A percentile compares a stretch with the other conserved stretches of the same genome.
Conservation (phyloP, 495 filamentous ascomycete species). For the Alectoria sarmentosa region DNA sequence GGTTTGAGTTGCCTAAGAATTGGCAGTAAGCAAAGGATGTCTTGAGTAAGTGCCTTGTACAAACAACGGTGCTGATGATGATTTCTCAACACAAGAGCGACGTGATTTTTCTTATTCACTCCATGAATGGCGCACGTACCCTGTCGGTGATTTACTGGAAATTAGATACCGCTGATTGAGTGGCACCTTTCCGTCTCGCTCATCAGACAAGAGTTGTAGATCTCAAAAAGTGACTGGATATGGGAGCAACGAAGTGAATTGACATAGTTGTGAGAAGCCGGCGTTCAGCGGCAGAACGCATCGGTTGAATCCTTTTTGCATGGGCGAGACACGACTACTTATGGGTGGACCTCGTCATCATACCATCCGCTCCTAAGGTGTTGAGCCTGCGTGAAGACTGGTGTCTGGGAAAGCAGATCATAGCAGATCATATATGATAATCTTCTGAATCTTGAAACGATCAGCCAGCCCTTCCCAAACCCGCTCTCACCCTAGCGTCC, state of each 20-base stretch:
- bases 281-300: not conserved
- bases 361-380: not conserved
- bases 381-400: not conserved
- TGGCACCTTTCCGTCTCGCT: not conserved
- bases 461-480: slow-evolving; percentile 5
- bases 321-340: not conserved
- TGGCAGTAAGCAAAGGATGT: too few relatives aligned
- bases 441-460: not conserved
- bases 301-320: not conserved
- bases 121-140: too few relatives aligned
- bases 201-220: not conserved
- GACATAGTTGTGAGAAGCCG: not conserved
- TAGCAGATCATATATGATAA: not conserved
- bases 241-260: not conserved
- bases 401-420: not conserved
- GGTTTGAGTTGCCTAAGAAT: too few relatives aligned
- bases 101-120: too few relatives aligned
- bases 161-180: not conserved
- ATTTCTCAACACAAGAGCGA: too few relatives aligned
- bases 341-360: not conserved
- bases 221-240: not conserved
- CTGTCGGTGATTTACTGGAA: not conserved
- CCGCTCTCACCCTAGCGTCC: slow-evolving; percentile 19
- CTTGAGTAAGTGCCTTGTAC: too few relatives aligned
- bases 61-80: too few relatives aligned